Evolutionary conservation across 2,329 filamentous ascomycete genomes (phyloP).

Genomic region (Ophiostoma montium): DNA sequence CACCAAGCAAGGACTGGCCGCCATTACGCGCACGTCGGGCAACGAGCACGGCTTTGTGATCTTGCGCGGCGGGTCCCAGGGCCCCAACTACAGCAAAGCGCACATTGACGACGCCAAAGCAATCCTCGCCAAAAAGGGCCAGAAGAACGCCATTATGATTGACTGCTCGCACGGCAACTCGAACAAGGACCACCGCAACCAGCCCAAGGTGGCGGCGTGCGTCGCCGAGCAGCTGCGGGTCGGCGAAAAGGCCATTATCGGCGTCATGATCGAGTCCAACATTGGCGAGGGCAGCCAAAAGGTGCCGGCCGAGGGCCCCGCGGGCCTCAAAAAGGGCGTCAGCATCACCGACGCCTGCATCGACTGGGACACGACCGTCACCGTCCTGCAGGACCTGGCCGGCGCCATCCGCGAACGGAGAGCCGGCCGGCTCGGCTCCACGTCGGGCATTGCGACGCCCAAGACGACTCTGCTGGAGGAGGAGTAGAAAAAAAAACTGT

Average conservation of each 20-base stretch:
- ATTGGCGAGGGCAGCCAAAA: conserved; percentile 86
- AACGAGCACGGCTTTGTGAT: conserved; percentile 98
- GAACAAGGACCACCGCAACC: conserved; percentile 93
- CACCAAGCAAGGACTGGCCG: conserved; percentile 90
- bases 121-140: conserved; percentile 64
- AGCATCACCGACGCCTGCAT: conserved; percentile 97
- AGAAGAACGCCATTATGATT: conserved; percentile 86
- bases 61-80: conserved; percentile 76
- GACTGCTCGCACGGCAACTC: conserved; percentile 99
- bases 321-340: conserved; percentile 71
- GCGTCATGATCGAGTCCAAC: conserved; percentile 98
- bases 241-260: conserved; percentile 78
- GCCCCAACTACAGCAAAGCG: conserved; percentile 84
- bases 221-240: conserved; percentile 75
- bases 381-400: conserved; percentile 72
- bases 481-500: conserved; percentile 22
- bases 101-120: conserved; percentile 68
- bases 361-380: conserved; percentile 73
- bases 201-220: conserved; percentile 77
- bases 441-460: conserved; percentile 19
- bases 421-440: conserved; percentile 29
- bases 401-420: conserved; percentile 68
- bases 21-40: conserved; percentile 82
- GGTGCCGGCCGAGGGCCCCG: conserved; percentile 68
- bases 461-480: conserved; percentile 37